phyloP scores from a whole-genome alignment of 441 rosid species.

The Flueggea neowawraea region DNA sequence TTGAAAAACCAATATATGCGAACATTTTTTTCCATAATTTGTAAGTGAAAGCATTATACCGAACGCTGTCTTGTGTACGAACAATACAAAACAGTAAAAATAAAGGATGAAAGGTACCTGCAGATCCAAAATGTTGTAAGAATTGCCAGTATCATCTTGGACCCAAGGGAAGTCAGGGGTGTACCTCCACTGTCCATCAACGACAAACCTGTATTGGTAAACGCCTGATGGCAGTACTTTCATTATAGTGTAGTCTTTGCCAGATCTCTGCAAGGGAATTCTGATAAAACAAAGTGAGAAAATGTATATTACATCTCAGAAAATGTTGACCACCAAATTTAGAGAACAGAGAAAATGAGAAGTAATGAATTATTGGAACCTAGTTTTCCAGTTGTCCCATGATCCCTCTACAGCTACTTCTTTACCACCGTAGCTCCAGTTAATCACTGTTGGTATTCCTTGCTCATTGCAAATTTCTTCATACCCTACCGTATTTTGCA shows the following conservation, averaged over 20 bases:
- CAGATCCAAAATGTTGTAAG: constrained; percentile 83
- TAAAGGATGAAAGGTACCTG: constrained; percentile 30
- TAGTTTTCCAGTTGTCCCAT: constrained; percentile 90
- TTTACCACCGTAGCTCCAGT: constrained; percentile 86
- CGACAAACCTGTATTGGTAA: constrained; percentile 84
- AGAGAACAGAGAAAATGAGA: not conserved
- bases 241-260: constrained; percentile 90
- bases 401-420: constrained; percentile 93
- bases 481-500: constrained; percentile 40
- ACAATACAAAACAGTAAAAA: not conserved
- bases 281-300: constrained; percentile 34
- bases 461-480: constrained; percentile 67
- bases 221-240: constrained; percentile 95
- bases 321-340: not conserved
- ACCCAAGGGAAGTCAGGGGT: constrained; percentile 83
- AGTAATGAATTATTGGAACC: constrained; percentile 34
- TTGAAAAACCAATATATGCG: too few relatives aligned
- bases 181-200: constrained; percentile 89
- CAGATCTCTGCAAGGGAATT: constrained; percentile 81
- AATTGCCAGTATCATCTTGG: constrained; percentile 71
- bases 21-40: too few relatives aligned
- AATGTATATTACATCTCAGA: not conserved
- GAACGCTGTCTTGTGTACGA: constrained; percentile 33
- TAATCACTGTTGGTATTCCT: constrained; percentile 92
- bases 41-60: too few relatives aligned